Evolutionary conservation across 1,284 basidiomycete species (phyloP), one percentile per base, ranked within the genome.

Genomic region (Rhodotorula sp.): DNA sequence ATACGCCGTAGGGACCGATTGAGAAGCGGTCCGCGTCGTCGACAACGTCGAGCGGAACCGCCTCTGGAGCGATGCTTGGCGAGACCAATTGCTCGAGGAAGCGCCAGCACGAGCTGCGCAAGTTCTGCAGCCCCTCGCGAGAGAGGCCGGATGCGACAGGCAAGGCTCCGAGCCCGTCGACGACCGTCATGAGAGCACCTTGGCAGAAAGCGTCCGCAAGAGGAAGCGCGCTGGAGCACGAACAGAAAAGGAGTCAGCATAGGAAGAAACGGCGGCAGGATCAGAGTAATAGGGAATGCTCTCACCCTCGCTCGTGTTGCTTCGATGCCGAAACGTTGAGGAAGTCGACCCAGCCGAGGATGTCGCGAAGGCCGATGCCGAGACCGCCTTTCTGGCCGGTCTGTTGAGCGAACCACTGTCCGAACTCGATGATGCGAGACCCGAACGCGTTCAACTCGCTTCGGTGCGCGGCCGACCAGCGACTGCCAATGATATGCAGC

Each of bases 331-430:
- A 68, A 3, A 86, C 84, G 80, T 96, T 95, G 18, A 90, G 88
- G 81, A 99, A 99, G 26, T 85, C 83, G 14, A 95, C 89, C 97
- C 97, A 99, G 15, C 92, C 91, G 78, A 98, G 82, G 62, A 98
- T 88, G 82, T 99, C 97, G 72, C 97, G 88, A 66, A 99, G 82
- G 64, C 76, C 76, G 68, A 79, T 66, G 8, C 91, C 90, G 65
- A 91, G 83, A 29, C 91, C 82, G 2, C 90, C 88, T 18, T 81
- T 83, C 77, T 92, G 91, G 4, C 87, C 88, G 2, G 91, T 84
- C 71, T 85, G 85, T 16, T 81, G 79, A 48, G 87, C 87, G 58
- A 98, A 85, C 92, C 93, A 98, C 58, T 89, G 86, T 14, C 88
- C 85, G 78, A 96, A 99, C 72, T 89, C 88, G 65, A 99, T 85